Conservation (phyloP, 2,329 filamentous ascomycete genomes). For the Xylariaceae sp. region DNA sequence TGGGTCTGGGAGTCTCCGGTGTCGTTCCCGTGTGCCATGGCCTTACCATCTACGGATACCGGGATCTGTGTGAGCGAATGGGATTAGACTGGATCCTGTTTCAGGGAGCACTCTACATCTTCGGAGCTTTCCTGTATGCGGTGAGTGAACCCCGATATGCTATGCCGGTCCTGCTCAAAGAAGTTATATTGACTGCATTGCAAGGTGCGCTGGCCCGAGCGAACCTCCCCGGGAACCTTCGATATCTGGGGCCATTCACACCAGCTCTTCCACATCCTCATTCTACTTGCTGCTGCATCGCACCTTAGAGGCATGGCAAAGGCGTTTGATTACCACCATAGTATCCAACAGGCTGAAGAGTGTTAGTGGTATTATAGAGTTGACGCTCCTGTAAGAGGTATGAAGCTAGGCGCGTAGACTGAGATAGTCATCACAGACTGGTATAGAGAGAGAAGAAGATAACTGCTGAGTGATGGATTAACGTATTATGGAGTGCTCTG, state of each 20-base stretch:
- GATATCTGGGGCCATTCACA: slow-evolving; percentile 93
- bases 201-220: slow-evolving; percentile 76
- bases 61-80: slow-evolving; percentile 65
- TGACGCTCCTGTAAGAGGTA: neutral
- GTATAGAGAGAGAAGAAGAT: neutral
- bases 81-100: slow-evolving; percentile 75
- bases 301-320: slow-evolving; percentile 78
- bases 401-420: neutral
- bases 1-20: slow-evolving; percentile 78
- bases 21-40: slow-evolving; percentile 81
- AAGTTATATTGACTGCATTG: slow-evolving; percentile 17
- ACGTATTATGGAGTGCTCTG: neutral
- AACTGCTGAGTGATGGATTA: neutral
- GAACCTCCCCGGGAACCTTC: slow-evolving; percentile 69
- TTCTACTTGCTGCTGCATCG: slow-evolving; percentile 73
- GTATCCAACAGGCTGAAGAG: slow-evolving; percentile 43
- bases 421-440: neutral
- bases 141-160: slow-evolving; percentile 42
- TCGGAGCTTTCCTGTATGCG: slow-evolving; percentile 82
- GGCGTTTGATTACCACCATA: slow-evolving; percentile 84
- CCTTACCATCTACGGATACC: slow-evolving; percentile 60
- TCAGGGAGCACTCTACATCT: slow-evolving; percentile 79
- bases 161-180: neutral
- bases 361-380: neutral
- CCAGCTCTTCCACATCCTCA: slow-evolving; percentile 91